phyloP scores from a whole-genome alignment of 2,329 filamentous ascomycete genomes.

The Phialophora macrospora region DNA sequence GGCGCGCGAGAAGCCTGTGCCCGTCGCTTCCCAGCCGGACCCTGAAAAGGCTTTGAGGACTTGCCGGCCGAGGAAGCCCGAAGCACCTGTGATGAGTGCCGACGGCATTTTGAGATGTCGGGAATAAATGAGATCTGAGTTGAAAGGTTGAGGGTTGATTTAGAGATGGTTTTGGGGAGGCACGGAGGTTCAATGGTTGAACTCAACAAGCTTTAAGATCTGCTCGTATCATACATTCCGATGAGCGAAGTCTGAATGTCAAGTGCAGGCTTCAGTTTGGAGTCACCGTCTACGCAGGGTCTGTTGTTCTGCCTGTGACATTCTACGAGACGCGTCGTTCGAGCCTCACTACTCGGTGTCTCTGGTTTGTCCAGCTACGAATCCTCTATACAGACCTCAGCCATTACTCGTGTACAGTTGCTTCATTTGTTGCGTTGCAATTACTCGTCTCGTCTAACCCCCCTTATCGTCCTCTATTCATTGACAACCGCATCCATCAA shows the following conservation, averaged over 20 bases:
- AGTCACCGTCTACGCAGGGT: background rate
- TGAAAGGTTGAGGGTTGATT: background rate
- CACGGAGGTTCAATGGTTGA: background rate
- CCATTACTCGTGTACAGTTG: background rate
- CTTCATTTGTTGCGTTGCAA: background rate
- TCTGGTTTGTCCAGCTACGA: background rate
- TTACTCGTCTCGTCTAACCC: background rate
- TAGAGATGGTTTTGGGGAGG: background rate
- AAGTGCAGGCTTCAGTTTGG: background rate
- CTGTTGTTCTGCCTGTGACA: background rate
- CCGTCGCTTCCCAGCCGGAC: slow-evolving; percentile 70
- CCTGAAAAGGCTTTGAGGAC: slow-evolving; percentile 72
- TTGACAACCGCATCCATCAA: background rate
- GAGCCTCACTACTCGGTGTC: background rate
- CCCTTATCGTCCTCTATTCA: background rate
- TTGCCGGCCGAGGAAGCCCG: slow-evolving; percentile 80
- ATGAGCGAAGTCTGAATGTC: background rate
- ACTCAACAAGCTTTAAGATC: background rate
- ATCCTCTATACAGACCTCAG: background rate
- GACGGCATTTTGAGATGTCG: slow-evolving; percentile 44
- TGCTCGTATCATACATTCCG: background rate
- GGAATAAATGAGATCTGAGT: background rate
- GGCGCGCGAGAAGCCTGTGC: slow-evolving; percentile 75
- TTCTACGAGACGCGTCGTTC: background rate
- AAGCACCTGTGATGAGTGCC: slow-evolving; percentile 81